phyloP scores from a whole-genome alignment of 2,329 filamentous ascomycete species.

The Leptographium wingfieldii region DNA sequence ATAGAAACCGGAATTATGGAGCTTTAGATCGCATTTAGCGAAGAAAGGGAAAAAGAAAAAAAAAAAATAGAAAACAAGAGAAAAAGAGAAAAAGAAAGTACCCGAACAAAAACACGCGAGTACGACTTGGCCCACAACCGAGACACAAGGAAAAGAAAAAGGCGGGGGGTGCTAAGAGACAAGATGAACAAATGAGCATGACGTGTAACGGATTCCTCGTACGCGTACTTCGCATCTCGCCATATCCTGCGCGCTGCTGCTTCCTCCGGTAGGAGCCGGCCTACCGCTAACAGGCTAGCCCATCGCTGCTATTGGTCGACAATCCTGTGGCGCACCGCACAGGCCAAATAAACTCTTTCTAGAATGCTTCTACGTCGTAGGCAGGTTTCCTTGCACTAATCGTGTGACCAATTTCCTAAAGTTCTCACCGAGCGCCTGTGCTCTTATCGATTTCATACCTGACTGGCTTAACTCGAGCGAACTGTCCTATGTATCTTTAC shows the following conservation, averaged over 20 bases:
- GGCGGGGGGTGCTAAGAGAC: too few species aligned
- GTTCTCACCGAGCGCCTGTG: not conserved
- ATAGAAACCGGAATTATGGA: not conserved
- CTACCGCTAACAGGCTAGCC: not conserved
- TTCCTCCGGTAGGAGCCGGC: not conserved
- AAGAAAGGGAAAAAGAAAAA: not conserved
- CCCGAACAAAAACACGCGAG: not conserved
- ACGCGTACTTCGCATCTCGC: not conserved
- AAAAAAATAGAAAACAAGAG: not conserved
- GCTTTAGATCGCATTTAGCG: not conserved
- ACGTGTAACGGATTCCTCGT: not conserved
- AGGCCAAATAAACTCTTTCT: conserved; percentile 9
- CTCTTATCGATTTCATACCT: not conserved
- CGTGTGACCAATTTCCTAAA: not conserved
- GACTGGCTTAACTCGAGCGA: not conserved
- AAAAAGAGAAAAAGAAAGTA: not conserved
- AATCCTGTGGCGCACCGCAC: not conserved
- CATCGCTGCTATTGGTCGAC: not conserved
- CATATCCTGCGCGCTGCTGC: not conserved
- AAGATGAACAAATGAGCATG: not conserved
- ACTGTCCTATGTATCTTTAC: not conserved
- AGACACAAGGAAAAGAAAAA: too few species aligned
- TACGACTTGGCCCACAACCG: too few species aligned
- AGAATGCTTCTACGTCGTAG: conserved; percentile 6
- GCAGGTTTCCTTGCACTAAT: not conserved